phyloP scores from a whole-genome alignment of 495 filamentous ascomycete species.

The Trichoderma gamsii region DNA sequence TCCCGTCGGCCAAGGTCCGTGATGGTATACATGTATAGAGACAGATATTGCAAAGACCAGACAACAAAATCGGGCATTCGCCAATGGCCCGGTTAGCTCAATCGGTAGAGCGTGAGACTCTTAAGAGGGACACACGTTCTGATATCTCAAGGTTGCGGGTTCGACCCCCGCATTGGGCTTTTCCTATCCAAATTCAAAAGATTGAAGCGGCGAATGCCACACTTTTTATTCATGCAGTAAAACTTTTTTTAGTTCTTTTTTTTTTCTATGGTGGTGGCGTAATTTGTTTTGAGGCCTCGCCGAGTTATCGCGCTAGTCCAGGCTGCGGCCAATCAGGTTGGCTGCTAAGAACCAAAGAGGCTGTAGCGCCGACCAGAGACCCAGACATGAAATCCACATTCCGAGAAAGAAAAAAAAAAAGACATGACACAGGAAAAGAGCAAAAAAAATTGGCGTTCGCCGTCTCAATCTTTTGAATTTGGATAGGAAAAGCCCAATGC shows the following conservation, averaged over 20 bases:
- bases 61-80: too few species aligned
- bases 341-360: too few species aligned
- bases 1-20: too few species aligned
- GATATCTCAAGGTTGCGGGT: conserved; percentile 25
- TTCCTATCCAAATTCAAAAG: conserved; percentile 8
- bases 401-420: background rate
- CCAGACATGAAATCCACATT: too few species aligned
- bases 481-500: conserved; percentile 29
- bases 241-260: background rate
- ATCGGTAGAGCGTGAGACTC: conserved; percentile 82
- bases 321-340: background rate
- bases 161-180: conserved; percentile 39
- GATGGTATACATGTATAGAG: too few species aligned
- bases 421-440: background rate
- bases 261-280: background rate
- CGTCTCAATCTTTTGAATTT: background rate
- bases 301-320: background rate
- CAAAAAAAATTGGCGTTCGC: background rate
- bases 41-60: too few species aligned
- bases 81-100: conserved; percentile 56
- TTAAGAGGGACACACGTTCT: conserved; percentile 35
- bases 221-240: background rate
- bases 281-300: background rate
- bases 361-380: too few species aligned
- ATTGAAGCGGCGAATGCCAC: background rate